Evolutionary conservation across 208 protist species (phyloP), one percentile per base, ranked within the genome.

Genomic region (Spongospora subterranea): DNA sequence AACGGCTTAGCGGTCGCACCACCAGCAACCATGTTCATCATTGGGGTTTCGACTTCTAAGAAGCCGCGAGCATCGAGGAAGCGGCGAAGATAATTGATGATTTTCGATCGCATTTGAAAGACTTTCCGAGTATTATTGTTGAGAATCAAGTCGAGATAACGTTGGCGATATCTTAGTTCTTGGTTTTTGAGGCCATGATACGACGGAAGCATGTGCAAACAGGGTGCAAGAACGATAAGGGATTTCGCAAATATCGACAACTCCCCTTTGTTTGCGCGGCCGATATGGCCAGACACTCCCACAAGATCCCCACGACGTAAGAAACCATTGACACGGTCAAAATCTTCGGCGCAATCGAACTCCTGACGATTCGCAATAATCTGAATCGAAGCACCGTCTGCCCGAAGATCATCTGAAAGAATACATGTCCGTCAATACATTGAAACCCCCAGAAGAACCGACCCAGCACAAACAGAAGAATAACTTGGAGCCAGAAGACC

Each of bases 91-190:
- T 97, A 98, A 77, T 96, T 95, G 91, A 99, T 99, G 90, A 99
- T 98, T 46, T 96, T 95, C 17, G 97, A 46, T 46, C 94, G 90
- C 41, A 46, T 92, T 0, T 97, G 45, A 94, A 99, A 99, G 24
- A 96, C 99, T 20, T 97, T 93, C 45, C 97, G 96, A 40, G 97
- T 96, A 17, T 90, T 82, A 40, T 95, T 91, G 94, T 99, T 99
- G 46, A 99, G 94, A 77, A 99, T 99, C 38, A 99, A 94, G 94
- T 99, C 99, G 0, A 99, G 95, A 94, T 99, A 99, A 43, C 99
- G 95, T 94, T 99, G 97, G 45, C 93, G 90, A 90, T 94, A 95
- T 29, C 94, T 66, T 39, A 92, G 91, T 88, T 95, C 94, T 46
- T 92, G 76, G 53, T 98, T 96, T 54, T 95, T 97, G 17, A 99